A percentile compares a stretch with the other conserved stretches of the same genome.
Evolutionary conservation across 352 stramenopile genomes (phyloP).

Genomic region (Globisporangium cylindrosporum): DNA sequence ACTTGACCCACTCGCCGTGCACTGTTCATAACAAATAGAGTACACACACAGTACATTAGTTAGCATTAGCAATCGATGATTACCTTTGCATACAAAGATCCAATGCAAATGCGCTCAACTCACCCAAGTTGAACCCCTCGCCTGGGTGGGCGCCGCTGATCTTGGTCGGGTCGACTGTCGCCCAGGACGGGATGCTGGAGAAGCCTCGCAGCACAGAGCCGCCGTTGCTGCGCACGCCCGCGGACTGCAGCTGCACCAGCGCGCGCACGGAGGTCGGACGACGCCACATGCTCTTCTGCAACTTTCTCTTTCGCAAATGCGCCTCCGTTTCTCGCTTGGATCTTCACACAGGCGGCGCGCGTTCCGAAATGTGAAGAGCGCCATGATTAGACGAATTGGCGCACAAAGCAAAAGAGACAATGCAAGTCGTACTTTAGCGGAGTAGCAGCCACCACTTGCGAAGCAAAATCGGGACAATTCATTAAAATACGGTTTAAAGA

Average conservation of each 20-base stretch:
- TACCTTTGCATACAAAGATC: neutral
- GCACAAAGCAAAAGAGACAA: neutral
- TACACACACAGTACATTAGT: neutral
- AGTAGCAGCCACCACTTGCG: neutral
- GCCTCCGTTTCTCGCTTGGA: neutral
- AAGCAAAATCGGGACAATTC: neutral
- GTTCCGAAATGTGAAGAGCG: constrained; percentile 5
- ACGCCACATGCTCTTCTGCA: constrained; percentile 24
- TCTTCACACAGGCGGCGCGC: neutral
- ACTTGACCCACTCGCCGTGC: constrained; percentile 86
- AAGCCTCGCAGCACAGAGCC: constrained; percentile 35
- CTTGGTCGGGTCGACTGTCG: constrained; percentile 86
- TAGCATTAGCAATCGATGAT: neutral
- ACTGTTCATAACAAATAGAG: constrained; percentile 38
- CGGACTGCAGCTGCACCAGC: constrained; percentile 18
- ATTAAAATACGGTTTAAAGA: neutral
- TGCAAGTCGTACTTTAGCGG: constrained; percentile 7
- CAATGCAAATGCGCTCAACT: constrained; percentile 5
- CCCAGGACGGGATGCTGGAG: constrained; percentile 85
- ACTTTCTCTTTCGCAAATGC: neutral
- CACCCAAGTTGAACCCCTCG: constrained; percentile 88
- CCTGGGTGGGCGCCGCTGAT: constrained; percentile 79
- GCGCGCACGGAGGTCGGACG: constrained; percentile 26
- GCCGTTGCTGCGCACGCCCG: constrained; percentile 17
- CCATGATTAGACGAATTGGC: constrained; percentile 1